These are phyloP conservation scores for Actinomucor elegans DNA, from an alignment of 371 early-diverging fungal species.

Conservation along the genomic window DNA sequence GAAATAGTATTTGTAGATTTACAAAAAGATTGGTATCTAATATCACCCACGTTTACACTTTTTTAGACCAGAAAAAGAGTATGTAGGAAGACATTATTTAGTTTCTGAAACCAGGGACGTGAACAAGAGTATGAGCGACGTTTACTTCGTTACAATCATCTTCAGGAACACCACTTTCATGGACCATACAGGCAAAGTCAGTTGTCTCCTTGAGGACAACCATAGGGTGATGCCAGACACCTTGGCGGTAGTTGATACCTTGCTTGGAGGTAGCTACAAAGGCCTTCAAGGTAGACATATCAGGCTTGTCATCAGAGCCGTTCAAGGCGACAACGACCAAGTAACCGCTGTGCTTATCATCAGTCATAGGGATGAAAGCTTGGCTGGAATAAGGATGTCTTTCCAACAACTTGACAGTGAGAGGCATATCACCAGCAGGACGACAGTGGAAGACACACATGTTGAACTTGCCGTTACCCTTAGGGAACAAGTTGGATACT, in stretches of 20 bases:
- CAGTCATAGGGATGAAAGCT: slow-evolving; percentile 82
- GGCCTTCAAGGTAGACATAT: slow-evolving; percentile 70
- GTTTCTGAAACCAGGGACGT: slow-evolving; percentile 48
- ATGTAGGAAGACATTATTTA: too few species aligned
- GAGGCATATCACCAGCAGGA: slow-evolving; percentile 49
- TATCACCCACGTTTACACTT: too few species aligned
- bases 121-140: slow-evolving; percentile 26
- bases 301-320: slow-evolving; percentile 64
- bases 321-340: slow-evolving; percentile 81
- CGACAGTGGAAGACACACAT: slow-evolving; percentile 72
- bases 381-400: slow-evolving; percentile 88
- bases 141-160: slow-evolving; percentile 68
- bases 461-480: slow-evolving; percentile 51
- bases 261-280: slow-evolving; percentile 74
- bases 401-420: slow-evolving; percentile 77
- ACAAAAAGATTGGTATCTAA: too few species aligned
- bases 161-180: slow-evolving; percentile 69
- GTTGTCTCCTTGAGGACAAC: slow-evolving; percentile 60
- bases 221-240: slow-evolving; percentile 93
- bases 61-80: too few species aligned
- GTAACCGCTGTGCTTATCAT: slow-evolving; percentile 57
- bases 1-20: too few species aligned
- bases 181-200: slow-evolving; percentile 68
- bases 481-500: slow-evolving; percentile 54
- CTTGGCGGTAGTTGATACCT: slow-evolving; percentile 81